These are phyloP conservation scores for Auriscalpium vulgare DNA, from an alignment of 768 basidiomycete genomes.

Conservation along the genomic window DNA sequence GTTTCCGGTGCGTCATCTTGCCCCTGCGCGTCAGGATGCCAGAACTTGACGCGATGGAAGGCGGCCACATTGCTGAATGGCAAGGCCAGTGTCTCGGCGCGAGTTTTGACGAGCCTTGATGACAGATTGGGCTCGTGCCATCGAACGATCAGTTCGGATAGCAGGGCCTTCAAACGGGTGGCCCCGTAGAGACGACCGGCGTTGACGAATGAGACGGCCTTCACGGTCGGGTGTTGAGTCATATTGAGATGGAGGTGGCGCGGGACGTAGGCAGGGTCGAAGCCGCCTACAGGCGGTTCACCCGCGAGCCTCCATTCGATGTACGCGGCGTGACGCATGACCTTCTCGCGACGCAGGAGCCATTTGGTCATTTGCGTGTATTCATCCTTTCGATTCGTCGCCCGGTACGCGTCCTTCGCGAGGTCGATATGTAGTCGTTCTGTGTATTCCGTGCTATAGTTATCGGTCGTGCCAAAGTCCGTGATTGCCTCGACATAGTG, in stretches of 20 bases:
- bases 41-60: neutral
- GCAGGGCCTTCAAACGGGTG: neutral
- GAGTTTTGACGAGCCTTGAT: neutral
- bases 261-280: neutral
- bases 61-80: neutral
- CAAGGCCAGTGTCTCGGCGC: neutral
- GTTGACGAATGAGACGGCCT: neutral
- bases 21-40: neutral
- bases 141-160: neutral
- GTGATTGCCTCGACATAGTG: slow-evolving; percentile 29
- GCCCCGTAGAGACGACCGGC: neutral
- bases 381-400: slow-evolving; percentile 29
- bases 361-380: slow-evolving; percentile 31
- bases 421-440: slow-evolving; percentile 35
- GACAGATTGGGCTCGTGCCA: neutral
- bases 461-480: slow-evolving; percentile 28
- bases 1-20: neutral
- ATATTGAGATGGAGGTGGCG: neutral
- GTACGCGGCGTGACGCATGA: slow-evolving; percentile 6
- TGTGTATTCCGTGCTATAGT: slow-evolving; percentile 32
- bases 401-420: slow-evolving; percentile 28
- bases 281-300: neutral
- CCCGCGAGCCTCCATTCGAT: slow-evolving; percentile 16
- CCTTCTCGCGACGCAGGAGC: slow-evolving; percentile 26
- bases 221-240: neutral